These are phyloP conservation scores for Zasmidium angulare DNA, from an alignment of 2,329 filamentous ascomycete genomes.

Conservation along the genomic window DNA sequence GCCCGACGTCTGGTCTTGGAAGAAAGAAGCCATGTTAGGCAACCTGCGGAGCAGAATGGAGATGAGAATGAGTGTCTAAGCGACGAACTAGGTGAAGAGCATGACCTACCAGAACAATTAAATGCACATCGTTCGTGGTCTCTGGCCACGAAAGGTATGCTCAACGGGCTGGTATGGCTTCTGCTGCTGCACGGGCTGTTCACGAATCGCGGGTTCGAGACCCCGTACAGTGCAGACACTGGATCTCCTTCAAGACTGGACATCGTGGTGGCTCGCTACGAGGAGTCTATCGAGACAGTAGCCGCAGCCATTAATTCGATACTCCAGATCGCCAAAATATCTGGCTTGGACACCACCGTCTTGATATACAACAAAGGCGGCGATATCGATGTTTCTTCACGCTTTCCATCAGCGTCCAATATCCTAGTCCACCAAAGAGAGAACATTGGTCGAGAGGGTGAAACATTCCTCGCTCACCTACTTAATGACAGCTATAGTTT, in stretches of 20 bases:
- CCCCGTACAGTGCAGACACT: neutral
- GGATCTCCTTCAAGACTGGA: neutral
- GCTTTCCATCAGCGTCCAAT: constrained; percentile 3
- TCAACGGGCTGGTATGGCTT: neutral
- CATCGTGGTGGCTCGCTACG: constrained; percentile 18
- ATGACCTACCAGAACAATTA: neutral
- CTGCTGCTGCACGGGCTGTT: neutral
- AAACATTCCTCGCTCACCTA: constrained; percentile 50
- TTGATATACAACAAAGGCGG: constrained; percentile 18
- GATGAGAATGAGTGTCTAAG: neutral
- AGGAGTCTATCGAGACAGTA: constrained; percentile 12
- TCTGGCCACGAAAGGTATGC: neutral
- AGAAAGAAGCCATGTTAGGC: neutral
- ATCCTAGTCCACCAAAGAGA: constrained; percentile 29
- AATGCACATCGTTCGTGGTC: neutral
- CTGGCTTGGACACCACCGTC: constrained; percentile 5
- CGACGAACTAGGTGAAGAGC: neutral
- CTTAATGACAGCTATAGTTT: constrained; percentile 43
- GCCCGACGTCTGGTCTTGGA: neutral
- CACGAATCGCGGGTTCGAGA: neutral
- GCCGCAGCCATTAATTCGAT: constrained; percentile 8
- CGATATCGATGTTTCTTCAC: neutral
- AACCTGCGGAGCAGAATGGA: neutral
- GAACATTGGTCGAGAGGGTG: constrained; percentile 48
- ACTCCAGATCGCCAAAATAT: constrained; percentile 4